Evolutionary conservation across 495 filamentous ascomycete genomes (phyloP).

Genomic region (Penicillium parvum): DNA sequence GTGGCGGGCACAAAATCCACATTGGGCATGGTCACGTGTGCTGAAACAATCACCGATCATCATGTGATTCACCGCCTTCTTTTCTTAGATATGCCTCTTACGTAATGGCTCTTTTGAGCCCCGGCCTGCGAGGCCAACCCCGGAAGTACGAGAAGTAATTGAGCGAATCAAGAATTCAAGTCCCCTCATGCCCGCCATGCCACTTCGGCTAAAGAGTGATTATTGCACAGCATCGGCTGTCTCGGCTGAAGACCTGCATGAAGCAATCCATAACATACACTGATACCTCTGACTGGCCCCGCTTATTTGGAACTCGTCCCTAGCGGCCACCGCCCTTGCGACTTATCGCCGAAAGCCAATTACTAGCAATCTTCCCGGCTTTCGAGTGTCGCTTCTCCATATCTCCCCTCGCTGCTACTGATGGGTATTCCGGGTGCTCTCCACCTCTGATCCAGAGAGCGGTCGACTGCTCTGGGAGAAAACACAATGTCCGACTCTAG

Average conservation of each 20-base stretch:
- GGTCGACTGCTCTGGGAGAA: neutral
- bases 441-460: neutral
- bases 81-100: no score
- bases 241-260: neutral
- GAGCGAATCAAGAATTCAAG: conserved; percentile 2
- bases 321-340: conserved; percentile 23
- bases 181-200: neutral
- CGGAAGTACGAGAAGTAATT: neutral
- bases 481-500: conserved; percentile 29
- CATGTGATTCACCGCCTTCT: conserved; percentile 37
- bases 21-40: conserved; percentile 21
- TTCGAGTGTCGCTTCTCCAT: no score
- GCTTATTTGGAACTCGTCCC: conserved; percentile 13
- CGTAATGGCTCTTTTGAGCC: no score
- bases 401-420: no score
- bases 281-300: conserved; percentile 3
- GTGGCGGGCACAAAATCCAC: conserved; percentile 48
- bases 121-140: no score
- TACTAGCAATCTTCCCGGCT: neutral
- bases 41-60: neutral
- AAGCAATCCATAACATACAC: neutral
- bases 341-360: conserved; percentile 10
- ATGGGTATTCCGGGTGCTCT: neutral
- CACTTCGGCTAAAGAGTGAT: neutral
- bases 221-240: neutral